A percentile compares a stretch with the other conserved stretches of the same genome.
Evolutionary conservation across 108 stramenopile genomes (phyloP).

Genomic region (Cylindrotheca fusiformis): DNA sequence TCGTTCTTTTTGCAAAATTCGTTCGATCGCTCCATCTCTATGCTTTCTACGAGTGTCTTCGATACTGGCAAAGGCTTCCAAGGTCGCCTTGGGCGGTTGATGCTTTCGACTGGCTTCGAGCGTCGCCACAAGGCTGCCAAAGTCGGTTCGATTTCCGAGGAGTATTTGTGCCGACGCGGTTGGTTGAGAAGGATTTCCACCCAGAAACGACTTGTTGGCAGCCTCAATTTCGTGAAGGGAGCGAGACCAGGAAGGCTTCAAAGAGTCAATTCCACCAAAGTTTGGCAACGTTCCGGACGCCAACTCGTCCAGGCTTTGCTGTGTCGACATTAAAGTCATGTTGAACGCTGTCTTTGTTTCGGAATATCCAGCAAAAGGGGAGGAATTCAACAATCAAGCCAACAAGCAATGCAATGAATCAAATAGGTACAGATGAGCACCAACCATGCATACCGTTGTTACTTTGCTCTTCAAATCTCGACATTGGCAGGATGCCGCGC

Average conservation of each 20-base stretch:
- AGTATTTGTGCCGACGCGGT: slow-evolving; percentile 20
- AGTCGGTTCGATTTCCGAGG: slow-evolving; percentile 24
- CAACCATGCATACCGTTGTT: no score
- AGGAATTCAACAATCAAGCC: no score
- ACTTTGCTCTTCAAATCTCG: no score
- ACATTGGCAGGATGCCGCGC: no score
- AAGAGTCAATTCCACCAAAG: slow-evolving; percentile 21
- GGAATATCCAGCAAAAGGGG: no score
- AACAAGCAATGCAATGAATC: no score
- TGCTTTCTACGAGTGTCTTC: slow-evolving; percentile 19
- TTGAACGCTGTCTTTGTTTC: no score
- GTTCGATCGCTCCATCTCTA: slow-evolving; percentile 28
- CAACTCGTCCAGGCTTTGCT: slow-evolving; percentile 23
- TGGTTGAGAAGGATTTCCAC: slow-evolving; percentile 4
- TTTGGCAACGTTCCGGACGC: slow-evolving; percentile 25
- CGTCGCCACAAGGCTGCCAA: slow-evolving; percentile 11
- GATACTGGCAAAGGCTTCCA: slow-evolving; percentile 2
- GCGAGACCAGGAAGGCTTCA: slow-evolving; percentile 27
- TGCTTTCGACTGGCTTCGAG: background rate
- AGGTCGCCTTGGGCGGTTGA: background rate
- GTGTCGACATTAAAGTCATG: slow-evolving; percentile 1
- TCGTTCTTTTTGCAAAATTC: slow-evolving; percentile 23
- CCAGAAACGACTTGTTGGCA: slow-evolving; percentile 13
- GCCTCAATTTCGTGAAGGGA: slow-evolving; percentile 25
- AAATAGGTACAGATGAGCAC: no score